Conservation (phyloP, 495 filamentous ascomycete genomes). For the Podospora sp. region DNA sequence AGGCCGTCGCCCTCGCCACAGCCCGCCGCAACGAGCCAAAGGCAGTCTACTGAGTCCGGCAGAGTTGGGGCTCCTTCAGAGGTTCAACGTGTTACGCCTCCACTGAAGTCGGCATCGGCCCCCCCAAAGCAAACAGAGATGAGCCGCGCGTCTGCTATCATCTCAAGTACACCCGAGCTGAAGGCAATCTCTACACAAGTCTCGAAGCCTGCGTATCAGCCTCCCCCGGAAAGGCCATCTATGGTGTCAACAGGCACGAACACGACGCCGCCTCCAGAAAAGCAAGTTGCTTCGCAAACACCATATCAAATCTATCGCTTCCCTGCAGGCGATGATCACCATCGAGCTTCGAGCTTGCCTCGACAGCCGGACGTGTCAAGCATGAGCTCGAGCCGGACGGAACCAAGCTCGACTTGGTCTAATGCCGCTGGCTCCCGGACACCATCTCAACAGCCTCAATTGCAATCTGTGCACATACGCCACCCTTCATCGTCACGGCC, state of each 20-base stretch:
- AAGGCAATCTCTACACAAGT: constrained; percentile 52
- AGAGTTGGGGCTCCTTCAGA: constrained; percentile 25
- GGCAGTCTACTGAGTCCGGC: constrained; percentile 40
- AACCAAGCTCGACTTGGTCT: constrained; percentile 27
- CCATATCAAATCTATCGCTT: constrained; percentile 66
- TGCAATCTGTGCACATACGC: constrained; percentile 44
- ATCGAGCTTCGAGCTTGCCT: constrained; percentile 59
- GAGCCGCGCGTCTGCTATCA: constrained; percentile 56
- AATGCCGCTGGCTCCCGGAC: constrained; percentile 32
- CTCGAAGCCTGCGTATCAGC: constrained; percentile 55
- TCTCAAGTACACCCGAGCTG: constrained; percentile 55
- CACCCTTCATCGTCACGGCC: constrained; percentile 72
- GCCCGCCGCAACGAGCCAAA: constrained; percentile 31
- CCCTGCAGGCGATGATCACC: constrained; percentile 53
- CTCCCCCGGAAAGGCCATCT: constrained; percentile 58
- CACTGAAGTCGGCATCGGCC: constrained; percentile 41
- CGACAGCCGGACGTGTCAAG: constrained; percentile 42
- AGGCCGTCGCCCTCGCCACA: constrained; percentile 30
- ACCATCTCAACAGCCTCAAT: constrained; percentile 55
- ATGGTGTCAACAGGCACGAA: constrained; percentile 97
- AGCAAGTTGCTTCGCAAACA: constrained; percentile 38
- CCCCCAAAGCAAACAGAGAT: constrained; percentile 45
- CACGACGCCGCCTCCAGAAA: constrained; percentile 73
- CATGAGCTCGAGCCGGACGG: constrained; percentile 36
- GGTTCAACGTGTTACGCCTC: constrained; percentile 26